Evolutionary conservation across 2,329 filamentous ascomycete genomes (phyloP), one percentile per base, ranked within the genome.

Genomic region (Emergomyces pasteurianus): DNA sequence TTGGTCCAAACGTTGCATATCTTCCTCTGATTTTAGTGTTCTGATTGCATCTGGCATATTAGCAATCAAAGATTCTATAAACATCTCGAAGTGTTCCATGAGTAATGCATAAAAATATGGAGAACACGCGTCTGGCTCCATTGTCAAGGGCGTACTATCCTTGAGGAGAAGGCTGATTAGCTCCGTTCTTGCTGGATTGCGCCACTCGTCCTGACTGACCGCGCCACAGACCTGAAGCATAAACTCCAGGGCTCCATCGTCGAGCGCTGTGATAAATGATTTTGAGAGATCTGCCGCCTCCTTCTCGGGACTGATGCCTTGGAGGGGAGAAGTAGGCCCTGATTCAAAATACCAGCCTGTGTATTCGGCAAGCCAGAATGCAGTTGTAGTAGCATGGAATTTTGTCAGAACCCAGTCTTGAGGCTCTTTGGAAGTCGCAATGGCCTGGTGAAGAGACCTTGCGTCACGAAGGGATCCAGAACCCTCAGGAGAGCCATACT

Each of bases 31-130:
- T 64, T 92, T 90, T 36, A 97, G 79, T 72, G 86, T 90, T 59
- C 92, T 86, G 52, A 99, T 81, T 3, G 94, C 87, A 75, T 97
- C 92, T 0, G 94, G 94, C 78, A 97, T 88, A 69, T 99, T 96
- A 0, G 90, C 89, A 66, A 99, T 95, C 71, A 96, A 95, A 5
- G 89, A 88, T 70, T 97, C 92, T 8, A 92, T 85, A 69, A 97
- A 96, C 0, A 83, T 82, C 71, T 97, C 92, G 10, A 97, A 75
- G 69, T 92, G 89, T 62, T 87, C 82, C 83, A 92, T 90, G 34
- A 95, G 75, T 26, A 87, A 78, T 7, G 79, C 71, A 64, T 89
- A 87, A 70, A 97, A 90, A 65, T 86, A 86, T 7, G 81, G 78
- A 3, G 88, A 86, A 60, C 92, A 89, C 1, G 82, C 78, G 9